Base-by-base conservation (phyloP, 129 eudicot genomes). In the Pittosporum tobira region DNA sequence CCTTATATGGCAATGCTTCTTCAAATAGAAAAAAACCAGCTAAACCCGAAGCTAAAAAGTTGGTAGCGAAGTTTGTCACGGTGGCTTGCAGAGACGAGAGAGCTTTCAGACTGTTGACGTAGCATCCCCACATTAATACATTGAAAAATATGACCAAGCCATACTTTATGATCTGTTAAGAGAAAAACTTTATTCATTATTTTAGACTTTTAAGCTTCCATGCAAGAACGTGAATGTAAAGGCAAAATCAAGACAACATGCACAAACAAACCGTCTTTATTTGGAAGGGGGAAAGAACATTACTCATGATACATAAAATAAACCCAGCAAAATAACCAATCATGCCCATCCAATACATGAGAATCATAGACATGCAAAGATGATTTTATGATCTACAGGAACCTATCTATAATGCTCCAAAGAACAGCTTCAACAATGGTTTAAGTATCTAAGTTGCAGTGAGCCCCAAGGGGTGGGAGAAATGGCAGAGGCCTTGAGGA, bases 61-160 rank as follows among this genome's bases (percentile, higher is more conserved):
- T 93, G 45, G 94, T 87, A 0, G 99, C 99, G 26, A 93, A 93
- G 70, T 87, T 93, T 59, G 94, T 84, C 42, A 81, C 99, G 10
- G 99, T 87, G 27, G 99, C 99, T 87, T 93, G 99, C 36, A 93
- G 68, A 64, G 99, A 87, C 20, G 99, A 87, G 52, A 93, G 86
- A 56, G 88, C 95, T 83, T 82, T 87, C 63, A 93, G 67, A 76
- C 96, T 93, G 76, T 87, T 93, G 46, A 82, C 84, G 55, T 83
- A 93, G 76, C 96, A 93, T 58, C 94, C 99, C 99, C 99, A 93
- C 94, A 93, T 93, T 25, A 78, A 49, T 14, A 87, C 85, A 63
- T 87, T 93, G 88, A 79, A 87, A 5, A 84, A 18, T 22, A 93
- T 68, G 30, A 87, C 96, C 55, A 76, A 48, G 25, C 79, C 84